These are phyloP conservation scores for Aspergillus pseudonomiae DNA, from an alignment of 2,329 filamentous ascomycete genomes.

Conservation along the genomic window DNA sequence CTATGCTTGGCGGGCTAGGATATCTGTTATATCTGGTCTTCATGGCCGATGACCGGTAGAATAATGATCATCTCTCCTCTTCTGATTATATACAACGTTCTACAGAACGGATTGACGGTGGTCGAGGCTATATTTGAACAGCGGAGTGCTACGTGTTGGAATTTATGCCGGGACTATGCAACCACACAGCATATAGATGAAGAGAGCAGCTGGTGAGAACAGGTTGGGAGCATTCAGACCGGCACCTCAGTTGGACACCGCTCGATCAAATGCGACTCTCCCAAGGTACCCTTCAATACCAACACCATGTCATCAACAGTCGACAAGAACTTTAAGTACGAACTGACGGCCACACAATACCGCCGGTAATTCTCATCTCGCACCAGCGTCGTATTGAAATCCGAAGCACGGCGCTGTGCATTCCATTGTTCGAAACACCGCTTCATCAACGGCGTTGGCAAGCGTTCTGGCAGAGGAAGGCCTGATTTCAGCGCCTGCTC, in stretches of 20 bases:
- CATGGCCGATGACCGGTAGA: no score
- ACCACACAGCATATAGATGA: neutral
- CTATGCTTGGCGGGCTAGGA: no score
- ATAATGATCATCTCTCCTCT: no score
- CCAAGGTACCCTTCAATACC: constrained; percentile 9
- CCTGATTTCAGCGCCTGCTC: constrained; percentile 8
- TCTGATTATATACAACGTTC: no score
- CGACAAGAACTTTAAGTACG: constrained; percentile 8
- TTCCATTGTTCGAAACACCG: constrained; percentile 10
- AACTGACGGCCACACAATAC: constrained; percentile 9
- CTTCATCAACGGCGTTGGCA: constrained; percentile 9
- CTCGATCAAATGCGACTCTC: constrained; percentile 9
- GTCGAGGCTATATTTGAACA: neutral
- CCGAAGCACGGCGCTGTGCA: neutral
- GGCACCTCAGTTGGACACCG: neutral
- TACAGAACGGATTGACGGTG: neutral
- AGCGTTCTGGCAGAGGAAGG: constrained; percentile 6
- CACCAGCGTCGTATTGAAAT: constrained; percentile 3
- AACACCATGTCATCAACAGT: constrained; percentile 11
- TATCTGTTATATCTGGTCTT: no score
- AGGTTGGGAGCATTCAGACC: neutral
- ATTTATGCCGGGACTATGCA: neutral
- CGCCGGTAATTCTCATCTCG: constrained; percentile 13
- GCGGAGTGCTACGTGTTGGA: neutral
- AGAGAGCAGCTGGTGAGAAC: neutral